Evolutionary conservation across 2,329 filamentous ascomycete species (phyloP).

Genomic region (Aspergillus pseudonomiae): DNA sequence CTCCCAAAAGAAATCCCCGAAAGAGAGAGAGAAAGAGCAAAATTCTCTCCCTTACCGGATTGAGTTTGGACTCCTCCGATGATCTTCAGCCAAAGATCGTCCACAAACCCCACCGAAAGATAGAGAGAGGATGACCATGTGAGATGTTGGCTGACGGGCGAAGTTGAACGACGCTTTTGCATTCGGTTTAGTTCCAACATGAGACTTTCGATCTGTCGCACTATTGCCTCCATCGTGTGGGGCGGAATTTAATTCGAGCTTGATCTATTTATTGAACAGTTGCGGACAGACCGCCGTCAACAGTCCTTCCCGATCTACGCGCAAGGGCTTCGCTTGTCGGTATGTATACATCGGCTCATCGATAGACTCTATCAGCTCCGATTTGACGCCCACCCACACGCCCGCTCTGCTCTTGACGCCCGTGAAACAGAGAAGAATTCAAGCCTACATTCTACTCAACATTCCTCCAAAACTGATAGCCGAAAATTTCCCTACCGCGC

Average conservation of each 20-base stretch:
- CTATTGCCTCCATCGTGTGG: background rate
- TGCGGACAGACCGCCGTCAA: background rate
- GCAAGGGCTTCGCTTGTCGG: slow-evolving; percentile 1
- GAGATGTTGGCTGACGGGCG: background rate
- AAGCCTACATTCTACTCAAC: slow-evolving; percentile 22
- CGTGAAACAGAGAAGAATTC: background rate
- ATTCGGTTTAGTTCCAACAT: background rate
- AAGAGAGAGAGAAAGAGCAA: no score
- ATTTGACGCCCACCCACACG: background rate
- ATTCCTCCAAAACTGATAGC: slow-evolving; percentile 15
- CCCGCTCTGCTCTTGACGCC: background rate
- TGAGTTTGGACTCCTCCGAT: background rate
- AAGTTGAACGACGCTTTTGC: background rate
- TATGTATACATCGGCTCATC: background rate
- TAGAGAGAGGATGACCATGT: background rate
- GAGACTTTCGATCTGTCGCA: slow-evolving; percentile 6
- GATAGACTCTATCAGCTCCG: background rate
- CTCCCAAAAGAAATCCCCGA: no score
- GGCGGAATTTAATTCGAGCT: background rate
- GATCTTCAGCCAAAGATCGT: background rate
- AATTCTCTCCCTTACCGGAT: background rate
- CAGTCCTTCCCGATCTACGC: background rate
- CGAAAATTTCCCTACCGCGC: slow-evolving; percentile 10
- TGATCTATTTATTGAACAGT: background rate
- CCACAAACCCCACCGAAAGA: background rate